These are phyloP conservation scores for Polyporus arcularius DNA, from an alignment of 768 basidiomycete genomes.

Conservation along the genomic window DNA sequence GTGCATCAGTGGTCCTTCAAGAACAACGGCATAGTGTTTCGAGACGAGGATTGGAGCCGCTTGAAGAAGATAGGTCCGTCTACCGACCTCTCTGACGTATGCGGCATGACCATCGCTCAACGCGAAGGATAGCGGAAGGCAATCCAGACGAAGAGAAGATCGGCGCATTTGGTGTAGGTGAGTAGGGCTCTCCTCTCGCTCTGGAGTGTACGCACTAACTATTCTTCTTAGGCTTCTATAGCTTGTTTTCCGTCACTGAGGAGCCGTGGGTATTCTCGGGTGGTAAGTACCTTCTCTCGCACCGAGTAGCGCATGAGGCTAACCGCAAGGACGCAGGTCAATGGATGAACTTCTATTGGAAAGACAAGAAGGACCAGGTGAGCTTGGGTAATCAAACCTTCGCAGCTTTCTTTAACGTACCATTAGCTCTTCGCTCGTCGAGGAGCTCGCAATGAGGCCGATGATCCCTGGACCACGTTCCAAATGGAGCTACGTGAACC, in stretches of 20 bases:
- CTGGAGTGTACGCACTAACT: background rate
- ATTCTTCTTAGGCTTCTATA: constrained; percentile 60
- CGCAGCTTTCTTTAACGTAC: constrained; percentile 5
- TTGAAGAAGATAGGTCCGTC: constrained; percentile 81
- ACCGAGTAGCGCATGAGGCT: background rate
- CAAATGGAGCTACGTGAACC: constrained; percentile 86
- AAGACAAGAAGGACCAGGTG: constrained; percentile 88
- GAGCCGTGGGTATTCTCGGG: constrained; percentile 83
- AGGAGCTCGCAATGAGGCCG: constrained; percentile 54
- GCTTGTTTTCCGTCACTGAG: constrained; percentile 81
- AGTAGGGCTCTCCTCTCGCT: constrained; percentile 18
- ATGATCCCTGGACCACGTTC: constrained; percentile 76
- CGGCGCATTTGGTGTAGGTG: constrained; percentile 91
- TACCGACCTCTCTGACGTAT: too few species aligned
- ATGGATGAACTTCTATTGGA: constrained; percentile 98
- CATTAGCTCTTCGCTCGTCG: constrained; percentile 78
- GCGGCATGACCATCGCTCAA: too few species aligned
- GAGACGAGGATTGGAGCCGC: constrained; percentile 85
- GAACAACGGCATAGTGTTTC: constrained; percentile 85
- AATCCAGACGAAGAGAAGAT: constrained; percentile 96
- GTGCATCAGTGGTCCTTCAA: constrained; percentile 83
- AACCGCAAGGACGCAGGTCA: constrained; percentile 45
- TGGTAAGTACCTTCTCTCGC: constrained; percentile 46
- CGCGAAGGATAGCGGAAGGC: constrained; percentile 64
- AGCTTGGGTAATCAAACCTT: background rate